Percentiles rank a stretch among this genome's conserved stretches.
Conservation (phyloP, 2,329 filamentous ascomycete species). For the Ramularia endophylla region DNA sequence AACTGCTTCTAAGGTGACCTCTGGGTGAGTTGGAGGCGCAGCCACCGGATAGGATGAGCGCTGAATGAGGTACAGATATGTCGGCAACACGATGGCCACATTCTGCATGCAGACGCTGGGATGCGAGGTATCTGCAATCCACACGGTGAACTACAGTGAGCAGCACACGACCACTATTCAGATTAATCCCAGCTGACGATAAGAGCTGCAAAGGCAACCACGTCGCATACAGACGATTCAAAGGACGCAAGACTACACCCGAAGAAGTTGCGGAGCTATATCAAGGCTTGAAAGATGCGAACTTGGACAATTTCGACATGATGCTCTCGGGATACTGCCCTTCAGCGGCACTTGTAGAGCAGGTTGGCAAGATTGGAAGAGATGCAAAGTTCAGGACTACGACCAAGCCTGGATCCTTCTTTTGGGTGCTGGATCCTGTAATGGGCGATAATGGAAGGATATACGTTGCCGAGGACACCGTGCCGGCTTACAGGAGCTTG, state of each 20-base stretch:
- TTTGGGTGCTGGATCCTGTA: conserved; percentile 96
- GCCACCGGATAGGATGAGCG: conserved; percentile 1
- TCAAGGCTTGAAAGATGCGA: conserved; percentile 73
- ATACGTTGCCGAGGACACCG: conserved; percentile 86
- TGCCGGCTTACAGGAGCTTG: conserved; percentile 80
- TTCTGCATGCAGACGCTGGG: conserved; percentile 91
- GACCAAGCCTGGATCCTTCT: conserved; percentile 68
- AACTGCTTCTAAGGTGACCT: conserved; percentile 54
- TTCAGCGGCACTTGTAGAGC: conserved; percentile 74
- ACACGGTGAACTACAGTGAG: conserved; percentile 97
- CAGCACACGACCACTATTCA: conserved; percentile 12
- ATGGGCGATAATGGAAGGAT: conserved; percentile 95
- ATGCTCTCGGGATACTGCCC: conserved; percentile 94
- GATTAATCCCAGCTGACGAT: background rate
- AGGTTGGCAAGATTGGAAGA: conserved; percentile 75
- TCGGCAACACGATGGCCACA: conserved; percentile 95
- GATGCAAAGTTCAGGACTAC: conserved; percentile 66
- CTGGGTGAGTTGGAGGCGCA: conserved; percentile 53
- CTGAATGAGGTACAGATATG: conserved; percentile 59
- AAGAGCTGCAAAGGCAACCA: conserved; percentile 68
- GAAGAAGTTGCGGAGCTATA: conserved; percentile 80
- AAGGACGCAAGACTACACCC: conserved; percentile 74
- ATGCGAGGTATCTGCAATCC: conserved; percentile 87
- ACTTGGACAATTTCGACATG: conserved; percentile 86
- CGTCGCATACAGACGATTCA: conserved; percentile 84